Evolutionary conservation across 805 yeast genomes (phyloP).

Genomic region (Yamadazyma ubonensis): DNA sequence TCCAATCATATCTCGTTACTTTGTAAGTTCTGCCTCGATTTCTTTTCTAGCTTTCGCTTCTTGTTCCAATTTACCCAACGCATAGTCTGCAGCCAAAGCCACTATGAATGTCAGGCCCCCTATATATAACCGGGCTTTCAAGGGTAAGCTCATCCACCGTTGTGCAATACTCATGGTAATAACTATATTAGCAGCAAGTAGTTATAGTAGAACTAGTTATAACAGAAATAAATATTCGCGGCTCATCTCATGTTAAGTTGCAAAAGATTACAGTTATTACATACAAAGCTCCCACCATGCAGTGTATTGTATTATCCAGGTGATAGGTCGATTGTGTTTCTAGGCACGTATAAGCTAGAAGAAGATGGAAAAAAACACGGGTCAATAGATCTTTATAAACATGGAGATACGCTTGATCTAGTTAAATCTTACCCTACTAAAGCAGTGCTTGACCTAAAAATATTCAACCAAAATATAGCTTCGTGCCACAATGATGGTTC

Average conservation of each 20-base stretch:
- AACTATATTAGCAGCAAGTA: no score
- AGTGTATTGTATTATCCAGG: conserved; percentile 60
- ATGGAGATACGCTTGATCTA: conserved; percentile 5
- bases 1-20: background rate
- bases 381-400: conserved; percentile 43
- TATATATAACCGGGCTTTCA: conserved; percentile 39
- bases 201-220: no score
- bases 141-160: conserved; percentile 42
- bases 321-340: conserved; percentile 46
- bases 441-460: conserved; percentile 77
- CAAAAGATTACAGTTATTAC: conserved; percentile 9
- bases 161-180: conserved; percentile 22
- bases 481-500: conserved; percentile 84
- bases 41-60: conserved; percentile 36
- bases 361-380: conserved; percentile 63
- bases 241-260: conserved; percentile 8
- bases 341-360: conserved; percentile 83
- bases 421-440: conserved; percentile 32
- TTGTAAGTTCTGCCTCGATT: conserved; percentile 22
- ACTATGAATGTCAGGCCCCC: conserved; percentile 40
- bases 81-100: conserved; percentile 42
- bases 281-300: conserved; percentile 77
- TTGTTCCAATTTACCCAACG: conserved; percentile 32
- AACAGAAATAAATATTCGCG: no score
- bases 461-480: conserved; percentile 56